Percentiles rank a stretch among this genome's conserved stretches.
These are phyloP conservation scores for Penicillium sp. DNA, from an alignment of 2,329 filamentous ascomycete species.

Conservation along the genomic window DNA sequence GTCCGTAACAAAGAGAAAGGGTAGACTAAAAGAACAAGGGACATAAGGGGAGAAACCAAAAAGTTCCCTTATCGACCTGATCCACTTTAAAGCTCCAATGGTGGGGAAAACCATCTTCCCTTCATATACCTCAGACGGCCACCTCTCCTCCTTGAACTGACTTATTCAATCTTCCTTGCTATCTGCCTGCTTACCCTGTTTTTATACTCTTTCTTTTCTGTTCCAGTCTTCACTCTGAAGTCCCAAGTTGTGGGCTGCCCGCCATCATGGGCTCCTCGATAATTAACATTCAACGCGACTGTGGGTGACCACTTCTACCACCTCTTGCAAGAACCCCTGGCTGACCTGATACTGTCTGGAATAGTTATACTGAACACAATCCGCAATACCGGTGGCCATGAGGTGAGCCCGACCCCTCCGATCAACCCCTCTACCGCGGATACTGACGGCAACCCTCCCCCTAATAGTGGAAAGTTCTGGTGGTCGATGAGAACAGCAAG, in stretches of 20 bases:
- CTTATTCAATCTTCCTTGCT: background rate
- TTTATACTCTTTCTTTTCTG: background rate
- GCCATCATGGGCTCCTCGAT: constrained; percentile 74
- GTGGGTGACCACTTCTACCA: constrained; percentile 47
- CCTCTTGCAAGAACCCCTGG: constrained; percentile 1
- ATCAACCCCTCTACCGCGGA: constrained; percentile 26
- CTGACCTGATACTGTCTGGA: constrained; percentile 11
- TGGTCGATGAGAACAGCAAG: constrained; percentile 79
- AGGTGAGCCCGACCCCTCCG: constrained; percentile 55
- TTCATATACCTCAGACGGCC: constrained; percentile 28
- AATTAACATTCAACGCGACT: constrained; percentile 77
- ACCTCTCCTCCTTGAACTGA: constrained; percentile 11
- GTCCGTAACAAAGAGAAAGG: background rate
- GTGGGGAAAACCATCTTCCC: constrained; percentile 29
- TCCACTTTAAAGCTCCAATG: constrained; percentile 27
- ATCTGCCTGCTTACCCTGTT: background rate
- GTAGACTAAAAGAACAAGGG: background rate
- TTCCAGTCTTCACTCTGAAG: constrained; percentile 6
- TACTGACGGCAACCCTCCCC: constrained; percentile 25
- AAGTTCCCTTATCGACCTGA: constrained; percentile 23
- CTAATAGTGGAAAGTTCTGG: constrained; percentile 88
- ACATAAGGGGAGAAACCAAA: constrained; percentile 3
- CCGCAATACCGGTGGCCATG: constrained; percentile 73
- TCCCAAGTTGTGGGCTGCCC: constrained; percentile 31
- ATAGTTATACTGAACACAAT: constrained; percentile 72